These are phyloP conservation scores for Dissophora globulifera DNA, from an alignment of 192 early-diverging fungal genomes.

Conservation along the genomic window DNA sequence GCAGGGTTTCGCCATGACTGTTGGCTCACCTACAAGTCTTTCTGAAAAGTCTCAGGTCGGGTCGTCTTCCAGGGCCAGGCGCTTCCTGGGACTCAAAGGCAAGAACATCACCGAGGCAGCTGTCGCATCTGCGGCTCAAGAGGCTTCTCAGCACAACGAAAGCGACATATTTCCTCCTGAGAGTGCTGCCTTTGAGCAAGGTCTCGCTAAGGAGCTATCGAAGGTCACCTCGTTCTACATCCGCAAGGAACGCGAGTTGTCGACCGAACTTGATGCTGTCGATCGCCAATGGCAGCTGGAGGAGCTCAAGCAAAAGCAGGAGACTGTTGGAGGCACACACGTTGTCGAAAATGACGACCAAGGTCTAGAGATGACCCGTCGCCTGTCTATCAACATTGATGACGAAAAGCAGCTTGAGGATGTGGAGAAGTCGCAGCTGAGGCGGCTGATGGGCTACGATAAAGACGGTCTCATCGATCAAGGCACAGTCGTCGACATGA, in stretches of 20 bases:
- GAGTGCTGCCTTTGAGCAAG: conserved; percentile 39
- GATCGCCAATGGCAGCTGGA: conserved; percentile 47
- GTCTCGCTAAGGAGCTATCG: conserved; percentile 57
- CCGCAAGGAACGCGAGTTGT: conserved; percentile 85
- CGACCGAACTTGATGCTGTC: conserved; percentile 67
- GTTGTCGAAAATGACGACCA: background rate
- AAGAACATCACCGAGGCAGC: conserved; percentile 6
- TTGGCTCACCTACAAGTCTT: background rate
- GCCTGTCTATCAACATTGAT: conserved; percentile 24
- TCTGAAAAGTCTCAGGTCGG: conserved; percentile 6
- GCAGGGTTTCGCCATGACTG: background rate
- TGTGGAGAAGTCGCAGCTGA: conserved; percentile 30
- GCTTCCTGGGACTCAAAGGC: conserved; percentile 13
- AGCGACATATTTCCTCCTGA: conserved; percentile 46
- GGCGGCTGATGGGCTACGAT: conserved; percentile 41
- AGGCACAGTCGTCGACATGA: background rate
- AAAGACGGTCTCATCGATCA: conserved; percentile 38
- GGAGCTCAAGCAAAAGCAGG: conserved; percentile 26
- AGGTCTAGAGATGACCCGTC: conserved; percentile 10
- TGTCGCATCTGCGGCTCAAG: conserved; percentile 6
- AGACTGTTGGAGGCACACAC: conserved; percentile 3
- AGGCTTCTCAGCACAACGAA: conserved; percentile 22
- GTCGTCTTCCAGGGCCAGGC: conserved; percentile 15
- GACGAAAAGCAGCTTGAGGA: conserved; percentile 35
- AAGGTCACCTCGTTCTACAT: conserved; percentile 90